Percentiles rank a stretch among this genome's conserved stretches.
Conservation (phyloP, 768 basidiomycete species). For the Lactarius trivialis region DNA sequence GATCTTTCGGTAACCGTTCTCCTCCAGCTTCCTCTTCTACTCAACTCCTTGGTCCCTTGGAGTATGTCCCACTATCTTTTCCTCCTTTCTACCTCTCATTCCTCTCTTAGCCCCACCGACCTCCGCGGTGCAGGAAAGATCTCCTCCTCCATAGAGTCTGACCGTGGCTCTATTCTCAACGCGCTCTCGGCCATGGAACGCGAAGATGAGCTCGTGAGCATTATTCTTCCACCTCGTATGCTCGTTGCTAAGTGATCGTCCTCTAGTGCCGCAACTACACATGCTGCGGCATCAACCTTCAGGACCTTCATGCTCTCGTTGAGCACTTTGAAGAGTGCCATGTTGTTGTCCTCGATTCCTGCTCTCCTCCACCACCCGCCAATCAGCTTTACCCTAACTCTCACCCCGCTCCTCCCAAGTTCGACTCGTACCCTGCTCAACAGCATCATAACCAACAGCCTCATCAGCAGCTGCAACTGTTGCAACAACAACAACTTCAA, state of each 20-base stretch:
- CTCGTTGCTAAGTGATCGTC: slow-evolving; percentile 17
- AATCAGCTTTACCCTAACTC: slow-evolving; percentile 18
- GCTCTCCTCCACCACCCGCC: slow-evolving; percentile 24
- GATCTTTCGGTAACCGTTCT: slow-evolving; percentile 58
- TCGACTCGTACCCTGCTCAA: slow-evolving; percentile 5
- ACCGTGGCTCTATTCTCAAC: slow-evolving; percentile 53
- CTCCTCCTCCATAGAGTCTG: slow-evolving; percentile 53
- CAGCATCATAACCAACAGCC: slow-evolving; percentile 26
- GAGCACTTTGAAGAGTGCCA: slow-evolving; percentile 92
- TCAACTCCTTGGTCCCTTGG: neutral
- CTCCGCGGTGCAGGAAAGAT: slow-evolving; percentile 39
- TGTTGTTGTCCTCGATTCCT: slow-evolving; percentile 62
- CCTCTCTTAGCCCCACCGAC: slow-evolving; percentile 35
- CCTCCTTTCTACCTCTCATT: neutral
- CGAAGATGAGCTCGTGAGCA: slow-evolving; percentile 66
- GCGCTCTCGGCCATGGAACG: slow-evolving; percentile 60
- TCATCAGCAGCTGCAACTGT: slow-evolving; percentile 21
- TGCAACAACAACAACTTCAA: slow-evolving; percentile 26
- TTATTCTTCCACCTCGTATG: neutral
- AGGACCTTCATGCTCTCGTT: slow-evolving; percentile 74
- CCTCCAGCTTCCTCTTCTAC: slow-evolving; percentile 47
- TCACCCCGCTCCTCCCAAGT: slow-evolving; percentile 15
- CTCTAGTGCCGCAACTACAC: slow-evolving; percentile 77
- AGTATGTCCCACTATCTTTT: neutral
- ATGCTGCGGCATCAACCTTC: slow-evolving; percentile 77